Evolutionary conservation across 345 rosid genomes (phyloP).

Genomic region (Bruguiera parviflora): DNA sequence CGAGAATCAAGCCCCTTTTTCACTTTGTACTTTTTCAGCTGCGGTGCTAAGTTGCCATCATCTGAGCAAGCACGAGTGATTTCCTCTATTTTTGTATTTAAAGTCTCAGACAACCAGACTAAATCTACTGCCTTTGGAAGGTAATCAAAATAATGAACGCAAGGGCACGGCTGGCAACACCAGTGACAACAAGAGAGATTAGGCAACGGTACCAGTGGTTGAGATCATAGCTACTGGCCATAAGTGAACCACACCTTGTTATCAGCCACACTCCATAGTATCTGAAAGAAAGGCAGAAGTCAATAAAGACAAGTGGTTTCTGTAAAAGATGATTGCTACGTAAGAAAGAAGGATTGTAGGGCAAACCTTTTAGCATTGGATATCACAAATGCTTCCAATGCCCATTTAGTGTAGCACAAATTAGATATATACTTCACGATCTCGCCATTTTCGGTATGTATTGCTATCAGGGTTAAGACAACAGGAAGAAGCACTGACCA

Average conservation of each 20-base stretch:
- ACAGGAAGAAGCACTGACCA: conserved; percentile 99
- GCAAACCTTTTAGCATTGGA: conserved; percentile 86
- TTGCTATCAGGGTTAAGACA: conserved; percentile 86
- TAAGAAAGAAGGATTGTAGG: neutral
- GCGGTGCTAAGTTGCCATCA: neutral
- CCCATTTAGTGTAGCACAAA: conserved; percentile 88
- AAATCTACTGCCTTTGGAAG: conserved; percentile 53
- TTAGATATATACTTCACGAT: conserved; percentile 38
- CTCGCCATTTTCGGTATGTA: conserved; percentile 33
- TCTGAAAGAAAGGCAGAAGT: conserved; percentile 33
- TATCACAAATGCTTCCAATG: conserved; percentile 90
- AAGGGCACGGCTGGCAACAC: conserved; percentile 48
- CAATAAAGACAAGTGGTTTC: neutral
- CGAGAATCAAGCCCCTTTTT: neutral
- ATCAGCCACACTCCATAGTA: conserved; percentile 96
- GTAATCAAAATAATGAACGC: conserved; percentile 67
- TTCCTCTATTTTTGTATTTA: conserved; percentile 1
- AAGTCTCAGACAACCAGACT: neutral
- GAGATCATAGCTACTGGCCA: conserved; percentile 59
- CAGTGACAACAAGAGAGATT: conserved; percentile 49
- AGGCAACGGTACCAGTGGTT: conserved; percentile 60
- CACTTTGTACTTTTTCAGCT: neutral
- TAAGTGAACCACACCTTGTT: conserved; percentile 81
- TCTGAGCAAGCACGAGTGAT: neutral
- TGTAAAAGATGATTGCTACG: neutral